These are phyloP conservation scores for Oryza brachyantha DNA, from an alignment of 176 grass and related monocot species.

Conservation along the genomic window DNA sequence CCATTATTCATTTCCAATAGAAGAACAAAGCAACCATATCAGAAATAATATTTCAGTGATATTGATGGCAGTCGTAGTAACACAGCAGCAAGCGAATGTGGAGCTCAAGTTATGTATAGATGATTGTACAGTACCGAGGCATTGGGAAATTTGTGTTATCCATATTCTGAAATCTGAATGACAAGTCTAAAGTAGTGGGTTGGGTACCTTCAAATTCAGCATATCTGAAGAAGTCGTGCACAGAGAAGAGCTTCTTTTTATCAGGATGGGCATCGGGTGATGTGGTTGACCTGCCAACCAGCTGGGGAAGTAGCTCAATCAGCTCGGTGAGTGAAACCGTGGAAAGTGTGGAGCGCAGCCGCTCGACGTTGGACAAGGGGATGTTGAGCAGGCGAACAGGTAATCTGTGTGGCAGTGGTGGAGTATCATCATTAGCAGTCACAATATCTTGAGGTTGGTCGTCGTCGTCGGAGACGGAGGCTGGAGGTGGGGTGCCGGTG, in stretches of 20 bases:
- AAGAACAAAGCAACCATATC: background rate
- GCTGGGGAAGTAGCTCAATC: constrained; percentile 69
- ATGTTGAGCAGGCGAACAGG: constrained; percentile 62
- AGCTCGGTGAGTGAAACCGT: constrained; percentile 68
- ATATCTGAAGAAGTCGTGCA: constrained; percentile 94
- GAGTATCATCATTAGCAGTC: background rate
- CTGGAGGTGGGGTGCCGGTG: constrained; percentile 14
- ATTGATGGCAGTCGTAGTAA: too few relatives aligned
- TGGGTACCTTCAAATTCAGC: constrained; percentile 86
- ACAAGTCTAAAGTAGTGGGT: too few relatives aligned
- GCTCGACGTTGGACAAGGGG: constrained; percentile 85
- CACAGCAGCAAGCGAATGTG: constrained; percentile 1
- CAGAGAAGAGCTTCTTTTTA: constrained; percentile 97
- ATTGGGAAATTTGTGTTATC: too few relatives aligned
- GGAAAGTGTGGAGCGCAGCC: constrained; percentile 72
- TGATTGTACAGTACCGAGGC: too few relatives aligned
- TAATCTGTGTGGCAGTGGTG: constrained; percentile 46
- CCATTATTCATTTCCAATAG: background rate
- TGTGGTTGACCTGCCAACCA: constrained; percentile 53
- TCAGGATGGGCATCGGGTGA: constrained; percentile 61
- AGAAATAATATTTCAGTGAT: background rate
- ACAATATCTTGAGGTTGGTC: too few relatives aligned
- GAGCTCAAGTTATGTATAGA: background rate
- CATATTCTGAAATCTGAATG: too few relatives aligned
- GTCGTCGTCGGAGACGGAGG: constrained; percentile 17